Conservation (phyloP, 768 basidiomycete genomes). For the Lactifluus rugatus region DNA sequence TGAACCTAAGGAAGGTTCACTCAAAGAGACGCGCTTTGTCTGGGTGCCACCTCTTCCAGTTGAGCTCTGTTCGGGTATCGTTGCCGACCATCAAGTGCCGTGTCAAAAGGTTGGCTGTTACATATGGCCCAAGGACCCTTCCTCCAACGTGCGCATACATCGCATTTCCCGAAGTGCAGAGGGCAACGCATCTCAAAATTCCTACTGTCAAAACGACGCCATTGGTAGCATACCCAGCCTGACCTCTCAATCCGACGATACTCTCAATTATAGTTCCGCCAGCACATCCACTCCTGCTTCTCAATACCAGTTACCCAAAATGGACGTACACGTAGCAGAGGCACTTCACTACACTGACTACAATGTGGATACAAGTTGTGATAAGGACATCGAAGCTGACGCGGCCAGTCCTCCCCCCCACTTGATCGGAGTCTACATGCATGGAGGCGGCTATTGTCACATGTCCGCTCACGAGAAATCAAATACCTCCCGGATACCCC, state of each 20-base stretch:
- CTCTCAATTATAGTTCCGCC: background rate
- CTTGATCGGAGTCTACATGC: conserved; percentile 41
- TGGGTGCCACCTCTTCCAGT: conserved; percentile 39
- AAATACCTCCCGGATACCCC: conserved; percentile 40
- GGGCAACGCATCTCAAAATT: background rate
- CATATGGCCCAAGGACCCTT: conserved; percentile 35
- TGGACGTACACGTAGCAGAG: conserved; percentile 3
- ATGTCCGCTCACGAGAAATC: conserved; percentile 46
- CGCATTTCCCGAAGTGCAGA: background rate
- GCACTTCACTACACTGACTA: background rate
- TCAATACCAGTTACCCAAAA: background rate
- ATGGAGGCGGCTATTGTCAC: conserved; percentile 48
- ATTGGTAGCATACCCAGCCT: background rate
- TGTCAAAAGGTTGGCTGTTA: conserved; percentile 39
- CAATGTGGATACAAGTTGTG: background rate
- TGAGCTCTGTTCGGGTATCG: conserved; percentile 33
- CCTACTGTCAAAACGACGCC: background rate
- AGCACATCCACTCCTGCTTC: background rate
- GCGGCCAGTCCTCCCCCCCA: conserved; percentile 23
- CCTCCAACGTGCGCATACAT: conserved; percentile 16
- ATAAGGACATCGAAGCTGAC: conserved; percentile 23
- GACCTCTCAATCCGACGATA: background rate
- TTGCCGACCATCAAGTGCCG: conserved; percentile 31
- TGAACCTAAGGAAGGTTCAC: conserved; percentile 26
- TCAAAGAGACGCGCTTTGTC: conserved; percentile 40